Conservation (phyloP, 768 basidiomycete genomes). For the Agrocybe pediades region DNA sequence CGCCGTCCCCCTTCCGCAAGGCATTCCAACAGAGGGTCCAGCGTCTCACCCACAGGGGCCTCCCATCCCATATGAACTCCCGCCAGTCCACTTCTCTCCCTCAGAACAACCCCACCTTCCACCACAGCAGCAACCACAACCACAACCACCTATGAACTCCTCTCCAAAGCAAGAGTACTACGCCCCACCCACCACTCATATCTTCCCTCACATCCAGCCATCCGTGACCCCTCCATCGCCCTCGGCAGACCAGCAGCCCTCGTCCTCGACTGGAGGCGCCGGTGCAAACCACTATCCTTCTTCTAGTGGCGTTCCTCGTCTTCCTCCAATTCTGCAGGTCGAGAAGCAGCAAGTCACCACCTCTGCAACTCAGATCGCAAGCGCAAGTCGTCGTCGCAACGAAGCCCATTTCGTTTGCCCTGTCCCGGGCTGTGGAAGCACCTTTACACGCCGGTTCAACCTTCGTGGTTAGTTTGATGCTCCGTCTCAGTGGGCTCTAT, state of each 20-base stretch:
- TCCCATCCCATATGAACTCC: constrained; percentile 42
- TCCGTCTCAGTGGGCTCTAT: constrained; percentile 7
- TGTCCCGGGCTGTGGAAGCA: constrained; percentile 93
- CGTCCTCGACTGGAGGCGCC: constrained; percentile 38
- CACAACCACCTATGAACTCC: constrained; percentile 19
- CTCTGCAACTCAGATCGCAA: constrained; percentile 89
- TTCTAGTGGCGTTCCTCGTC: constrained; percentile 49
- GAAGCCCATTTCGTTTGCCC: constrained; percentile 94
- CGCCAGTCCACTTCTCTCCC: constrained; percentile 40
- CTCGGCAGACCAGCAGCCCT: constrained; percentile 28
- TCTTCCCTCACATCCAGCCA: constrained; percentile 40
- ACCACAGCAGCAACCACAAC: constrained; percentile 27
- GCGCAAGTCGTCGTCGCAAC: constrained; percentile 85
- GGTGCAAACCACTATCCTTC: constrained; percentile 59
- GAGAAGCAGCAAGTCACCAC: constrained; percentile 96
- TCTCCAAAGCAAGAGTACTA: constrained; percentile 45
- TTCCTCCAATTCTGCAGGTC: constrained; percentile 87
- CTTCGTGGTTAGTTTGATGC: constrained; percentile 58
- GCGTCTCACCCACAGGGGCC: constrained; percentile 43
- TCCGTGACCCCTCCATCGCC: constrained; percentile 28
- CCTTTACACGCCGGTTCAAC: constrained; percentile 95
- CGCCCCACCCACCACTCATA: constrained; percentile 25
- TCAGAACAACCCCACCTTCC: constrained; percentile 31
- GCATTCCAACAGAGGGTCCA: constrained; percentile 43
- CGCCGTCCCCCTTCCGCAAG: constrained; percentile 40